These are phyloP conservation scores for Conringia planisiliqua DNA, from an alignment of 345 rosid genomes.

Conservation along the genomic window DNA sequence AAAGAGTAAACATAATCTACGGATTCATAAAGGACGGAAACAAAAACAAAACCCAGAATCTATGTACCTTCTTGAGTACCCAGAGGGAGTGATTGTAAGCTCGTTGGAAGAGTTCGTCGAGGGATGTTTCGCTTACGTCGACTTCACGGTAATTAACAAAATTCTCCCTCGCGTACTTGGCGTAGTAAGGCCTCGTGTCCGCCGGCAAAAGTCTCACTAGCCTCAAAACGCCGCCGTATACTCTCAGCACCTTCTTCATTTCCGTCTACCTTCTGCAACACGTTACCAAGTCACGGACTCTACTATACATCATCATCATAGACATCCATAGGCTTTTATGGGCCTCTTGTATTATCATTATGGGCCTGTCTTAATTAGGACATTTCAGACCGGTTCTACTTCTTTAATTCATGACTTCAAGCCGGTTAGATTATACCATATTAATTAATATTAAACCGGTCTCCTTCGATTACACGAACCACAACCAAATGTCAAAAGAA, in stretches of 20 bases:
- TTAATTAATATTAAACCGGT: not conserved
- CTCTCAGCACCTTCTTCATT: slow-evolving; percentile 74
- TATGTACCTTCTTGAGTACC: slow-evolving; percentile 80
- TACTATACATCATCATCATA: not conserved
- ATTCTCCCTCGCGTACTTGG: slow-evolving; percentile 86
- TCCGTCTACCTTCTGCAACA: slow-evolving; percentile 24
- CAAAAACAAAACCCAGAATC: not conserved
- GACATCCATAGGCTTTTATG: not conserved
- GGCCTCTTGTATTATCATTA: not conserved
- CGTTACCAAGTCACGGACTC: slow-evolving; percentile 10
- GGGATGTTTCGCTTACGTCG: slow-evolving; percentile 47
- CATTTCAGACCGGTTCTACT: not conserved
- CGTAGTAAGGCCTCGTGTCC: slow-evolving; percentile 83
- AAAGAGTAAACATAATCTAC: not conserved
- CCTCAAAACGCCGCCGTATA: slow-evolving; percentile 76
- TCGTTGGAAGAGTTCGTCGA: slow-evolving; percentile 79
- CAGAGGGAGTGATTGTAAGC: slow-evolving; percentile 86
- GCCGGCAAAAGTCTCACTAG: slow-evolving; percentile 70
- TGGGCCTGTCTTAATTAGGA: not conserved
- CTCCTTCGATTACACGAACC: not conserved
- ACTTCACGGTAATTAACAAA: slow-evolving; percentile 82
- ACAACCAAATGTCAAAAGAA: not conserved
- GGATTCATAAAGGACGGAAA: not conserved
- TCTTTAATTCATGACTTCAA: not conserved
- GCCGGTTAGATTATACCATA: not conserved